Conservation (phyloP, 768 basidiomycete genomes). For the Infundibulicybe gibba region DNA sequence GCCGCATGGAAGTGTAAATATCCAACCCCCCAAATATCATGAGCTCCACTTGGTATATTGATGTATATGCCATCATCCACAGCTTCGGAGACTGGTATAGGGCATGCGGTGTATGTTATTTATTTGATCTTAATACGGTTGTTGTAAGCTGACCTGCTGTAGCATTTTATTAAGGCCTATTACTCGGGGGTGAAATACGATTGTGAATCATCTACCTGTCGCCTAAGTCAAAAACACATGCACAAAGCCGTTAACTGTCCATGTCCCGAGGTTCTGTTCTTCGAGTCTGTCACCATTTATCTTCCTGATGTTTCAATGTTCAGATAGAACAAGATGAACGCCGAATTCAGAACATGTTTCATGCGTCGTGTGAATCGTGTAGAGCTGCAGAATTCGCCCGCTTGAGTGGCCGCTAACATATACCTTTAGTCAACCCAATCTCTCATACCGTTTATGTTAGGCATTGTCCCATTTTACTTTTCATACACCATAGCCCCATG, state of each 20-base stretch:
- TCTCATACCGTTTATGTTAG: too few relatives aligned
- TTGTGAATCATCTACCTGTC: constrained; percentile 49
- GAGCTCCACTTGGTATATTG: constrained; percentile 1
- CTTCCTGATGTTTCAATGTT: not conserved
- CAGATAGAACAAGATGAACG: constrained; percentile 44
- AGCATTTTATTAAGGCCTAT: constrained; percentile 66
- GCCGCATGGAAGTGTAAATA: constrained; percentile 53
- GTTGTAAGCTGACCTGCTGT: constrained; percentile 6
- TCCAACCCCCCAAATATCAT: constrained; percentile 6
- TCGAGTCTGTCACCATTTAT: not conserved
- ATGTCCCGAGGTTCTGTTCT: constrained; percentile 37
- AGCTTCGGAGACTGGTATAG: constrained; percentile 43
- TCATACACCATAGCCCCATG: too few relatives aligned
- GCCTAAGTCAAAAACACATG: constrained; percentile 51
- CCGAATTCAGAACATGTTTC: constrained; percentile 62
- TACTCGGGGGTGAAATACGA: constrained; percentile 59
- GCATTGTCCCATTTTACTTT: too few relatives aligned
- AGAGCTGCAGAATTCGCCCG: constrained; percentile 31
- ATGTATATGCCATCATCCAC: constrained; percentile 7
- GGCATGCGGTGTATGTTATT: constrained; percentile 32
- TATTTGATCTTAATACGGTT: constrained; percentile 9
- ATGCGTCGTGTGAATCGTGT: constrained; percentile 59
- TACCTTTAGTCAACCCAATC: too few relatives aligned
- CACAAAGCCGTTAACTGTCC: constrained; percentile 59
- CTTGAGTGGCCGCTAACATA: not conserved